Base-by-base conservation (phyloP, 2,329 filamentous ascomycete genomes). In the Aureobasidium uvarum region DNA sequence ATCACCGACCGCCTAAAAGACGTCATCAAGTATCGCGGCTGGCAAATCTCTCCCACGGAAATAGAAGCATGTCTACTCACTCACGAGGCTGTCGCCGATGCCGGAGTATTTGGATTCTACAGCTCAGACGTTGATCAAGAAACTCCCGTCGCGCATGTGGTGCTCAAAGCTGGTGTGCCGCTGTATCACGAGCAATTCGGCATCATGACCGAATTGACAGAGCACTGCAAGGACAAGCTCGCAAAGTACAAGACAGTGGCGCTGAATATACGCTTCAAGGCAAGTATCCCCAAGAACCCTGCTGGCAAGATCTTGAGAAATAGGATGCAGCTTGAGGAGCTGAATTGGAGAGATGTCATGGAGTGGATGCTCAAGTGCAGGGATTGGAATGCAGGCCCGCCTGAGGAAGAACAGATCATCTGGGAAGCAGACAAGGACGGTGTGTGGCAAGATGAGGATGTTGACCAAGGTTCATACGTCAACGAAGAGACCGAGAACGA, bases 161-260 rank as follows among this genome's bases (percentile, higher is more conserved):
- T 71, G 13, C 46, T 66, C 23, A 43, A 36, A 7, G 4, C 36
- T 20, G 46, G 48, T 36, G 10, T 63, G 11, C 60, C 46, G 3
- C 38, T 31, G 1, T 45, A n/a, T 8, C 11, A 13, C 8, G 25
- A 28, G 5, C 46, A 54, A 18, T 38, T 52, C 18, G 70, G 71
- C 5, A 67, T 78, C 8, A 73, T 75, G 55, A 51, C 50, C 7
- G 73, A 73, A 52, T 69, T 78, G 65, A 67, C 67, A 7, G 66
- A 69, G 28, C 68, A 67, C 43, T 43, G 33, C 38, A n/a, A 8
- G 33, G 36, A 52, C 16, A 43, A 38, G 13, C 64, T 79, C 45
- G 75, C 76, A 14, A 72, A 71, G 25, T 78, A 79, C 69, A 80
- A 79, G 71, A 72, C 72, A 7, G 56, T 62, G 5, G 67, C 62